Base-by-base conservation (phyloP, 2,329 filamentous ascomycete species). In the Elsinoe necatrix region DNA sequence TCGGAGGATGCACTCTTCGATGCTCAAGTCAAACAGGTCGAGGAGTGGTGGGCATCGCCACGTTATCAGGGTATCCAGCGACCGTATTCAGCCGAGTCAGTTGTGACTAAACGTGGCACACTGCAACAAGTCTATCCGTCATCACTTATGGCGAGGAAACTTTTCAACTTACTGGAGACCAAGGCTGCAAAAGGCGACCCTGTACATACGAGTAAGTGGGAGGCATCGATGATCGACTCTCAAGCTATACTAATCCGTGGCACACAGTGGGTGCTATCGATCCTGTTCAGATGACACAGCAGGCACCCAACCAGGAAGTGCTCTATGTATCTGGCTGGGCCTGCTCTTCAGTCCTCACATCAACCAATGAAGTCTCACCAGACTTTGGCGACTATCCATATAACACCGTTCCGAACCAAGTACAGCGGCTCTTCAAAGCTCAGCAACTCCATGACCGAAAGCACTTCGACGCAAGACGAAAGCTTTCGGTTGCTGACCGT, bases 361-460 rank as follows among this genome's bases (percentile, higher is more conserved):
- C 84, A 8, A 97, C 93, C 35, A 97, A 98, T 74, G 93, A 98
- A 71, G 93, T 98, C 25, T 96, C 90, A 0, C 88, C 93, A 42
- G 93, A 98, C 70, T 95, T 97, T 74, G 93, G 93, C 66, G 93
- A 98, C 73, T 98, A 98, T 71, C 93, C 93, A 0, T 98, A 98
- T 76, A 97, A 97, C 69, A 98, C 93, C 0, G 93, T 98, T 3
- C 93, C 93, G 7, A 97, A 97, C 73, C 93, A 97, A 71, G 93
- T 98, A 3, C 90, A 98, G 75, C 83, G 93, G 61, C 76, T 98
- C 54, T 89, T 95, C 75, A 97, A 97, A 75, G 93, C 93, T 3
- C 93, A 98, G 72, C 90, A 90, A 62, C 84, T 97, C 77, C 93
- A 98, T 71, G 93, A 98, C 72, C 85, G 93, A 63, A 95, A 95